Conservation (phyloP, 306 rosid species). For the Cyclanthera cordifolia region DNA sequence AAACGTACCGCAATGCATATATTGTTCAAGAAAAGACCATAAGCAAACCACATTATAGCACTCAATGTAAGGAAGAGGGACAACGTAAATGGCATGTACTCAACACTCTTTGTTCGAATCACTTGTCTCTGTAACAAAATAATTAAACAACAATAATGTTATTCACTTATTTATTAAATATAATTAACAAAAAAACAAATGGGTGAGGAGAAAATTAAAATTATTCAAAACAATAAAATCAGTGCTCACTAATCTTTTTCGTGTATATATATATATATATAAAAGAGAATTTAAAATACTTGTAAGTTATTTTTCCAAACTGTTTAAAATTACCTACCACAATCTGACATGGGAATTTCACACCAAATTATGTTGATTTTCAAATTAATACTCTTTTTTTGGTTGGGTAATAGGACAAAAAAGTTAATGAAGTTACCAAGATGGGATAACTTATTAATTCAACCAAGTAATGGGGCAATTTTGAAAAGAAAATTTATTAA, state of each 20-base stretch:
- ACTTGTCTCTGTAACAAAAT: constrained; percentile 45
- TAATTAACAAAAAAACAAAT: too few relatives aligned
- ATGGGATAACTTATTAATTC: background rate
- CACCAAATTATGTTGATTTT: background rate
- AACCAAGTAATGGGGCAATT: background rate
- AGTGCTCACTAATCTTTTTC: too few relatives aligned
- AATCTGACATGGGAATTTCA: too few relatives aligned
- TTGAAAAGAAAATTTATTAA: background rate
- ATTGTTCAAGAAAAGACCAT: constrained; percentile 59
- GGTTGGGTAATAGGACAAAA: background rate
- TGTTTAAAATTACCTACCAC: too few relatives aligned
- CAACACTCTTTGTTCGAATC: constrained; percentile 61
- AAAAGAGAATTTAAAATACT: too few relatives aligned
- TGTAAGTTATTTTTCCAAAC: too few relatives aligned
- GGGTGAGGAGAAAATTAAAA: too few relatives aligned
- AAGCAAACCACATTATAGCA: constrained; percentile 71
- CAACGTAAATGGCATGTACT: constrained; percentile 64
- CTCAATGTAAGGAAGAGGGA: constrained; percentile 77
- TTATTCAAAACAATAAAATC: too few relatives aligned
- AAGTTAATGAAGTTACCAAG: background rate
- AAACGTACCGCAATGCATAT: constrained; percentile 60
- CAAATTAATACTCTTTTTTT: background rate
- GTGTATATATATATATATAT: too few relatives aligned
- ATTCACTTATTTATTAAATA: too few relatives aligned
- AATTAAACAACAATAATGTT: too few relatives aligned